phyloP scores from a whole-genome alignment of 2,329 filamentous ascomycete species.

The Arachnopeziza araneosa region DNA sequence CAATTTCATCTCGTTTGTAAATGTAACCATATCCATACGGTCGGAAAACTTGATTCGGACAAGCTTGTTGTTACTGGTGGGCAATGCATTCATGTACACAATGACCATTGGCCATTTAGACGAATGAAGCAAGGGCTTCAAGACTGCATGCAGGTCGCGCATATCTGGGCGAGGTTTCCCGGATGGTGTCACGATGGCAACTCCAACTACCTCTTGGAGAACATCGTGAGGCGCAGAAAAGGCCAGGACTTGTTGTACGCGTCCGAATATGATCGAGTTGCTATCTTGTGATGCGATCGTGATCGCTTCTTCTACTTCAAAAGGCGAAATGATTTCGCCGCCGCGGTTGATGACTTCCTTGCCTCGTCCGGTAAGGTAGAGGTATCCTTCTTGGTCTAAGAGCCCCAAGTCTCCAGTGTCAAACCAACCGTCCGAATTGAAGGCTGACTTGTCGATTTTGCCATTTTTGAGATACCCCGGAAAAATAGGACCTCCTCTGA shows the following conservation, averaged over 20 bases:
- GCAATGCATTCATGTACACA: conserved; percentile 49
- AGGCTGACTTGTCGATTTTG: conserved; percentile 38
- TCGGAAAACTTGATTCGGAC: conserved; percentile 47
- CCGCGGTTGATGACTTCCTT: conserved; percentile 59
- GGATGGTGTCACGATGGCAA: conserved; percentile 44
- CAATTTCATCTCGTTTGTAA: conserved; percentile 41
- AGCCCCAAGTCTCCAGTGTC: conserved; percentile 82
- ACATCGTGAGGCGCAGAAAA: conserved; percentile 49
- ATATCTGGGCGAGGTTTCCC: conserved; percentile 41
- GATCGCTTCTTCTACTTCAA: conserved; percentile 54
- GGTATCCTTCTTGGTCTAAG: conserved; percentile 68
- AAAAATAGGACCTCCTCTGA: conserved; percentile 47
- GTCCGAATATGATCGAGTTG: conserved; percentile 40
- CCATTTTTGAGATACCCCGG: conserved; percentile 40
- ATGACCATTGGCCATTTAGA: conserved; percentile 48
- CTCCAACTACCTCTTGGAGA: conserved; percentile 50
- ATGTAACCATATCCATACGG: conserved; percentile 38
- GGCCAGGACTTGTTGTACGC: conserved; percentile 44
- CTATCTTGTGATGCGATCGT: conserved; percentile 39
- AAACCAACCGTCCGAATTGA: conserved; percentile 69
- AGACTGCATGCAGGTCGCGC: conserved; percentile 40
- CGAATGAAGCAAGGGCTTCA: conserved; percentile 44
- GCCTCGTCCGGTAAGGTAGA: conserved; percentile 80
- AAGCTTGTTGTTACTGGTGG: conserved; percentile 53
- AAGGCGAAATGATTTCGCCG: conserved; percentile 53